Conservation (phyloP, 257 asterid genomes). For the Nicotiana benthamiana region DNA sequence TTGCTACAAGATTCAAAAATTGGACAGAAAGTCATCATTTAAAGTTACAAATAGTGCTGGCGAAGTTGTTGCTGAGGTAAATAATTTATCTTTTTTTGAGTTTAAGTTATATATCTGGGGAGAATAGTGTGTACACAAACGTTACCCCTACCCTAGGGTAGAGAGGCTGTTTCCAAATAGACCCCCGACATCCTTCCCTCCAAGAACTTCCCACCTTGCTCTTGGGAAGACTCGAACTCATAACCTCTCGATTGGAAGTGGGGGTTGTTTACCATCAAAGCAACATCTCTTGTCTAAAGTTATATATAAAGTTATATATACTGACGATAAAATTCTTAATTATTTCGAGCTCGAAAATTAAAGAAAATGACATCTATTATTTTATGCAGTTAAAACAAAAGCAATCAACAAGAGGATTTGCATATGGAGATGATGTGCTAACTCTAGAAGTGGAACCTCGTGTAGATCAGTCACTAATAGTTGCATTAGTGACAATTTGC, state of each 20-base stretch:
- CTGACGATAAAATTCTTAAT: neutral
- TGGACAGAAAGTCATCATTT: slow-evolving; percentile 40
- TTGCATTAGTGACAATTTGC: slow-evolving; percentile 63
- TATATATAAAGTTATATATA: neutral
- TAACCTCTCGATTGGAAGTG: too few relatives aligned
- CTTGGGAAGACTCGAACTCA: too few relatives aligned
- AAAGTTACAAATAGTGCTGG: slow-evolving; percentile 41
- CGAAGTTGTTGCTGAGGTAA: slow-evolving; percentile 53
- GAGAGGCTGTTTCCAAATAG: too few relatives aligned
- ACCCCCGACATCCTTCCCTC: too few relatives aligned
- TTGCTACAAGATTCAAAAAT: slow-evolving; percentile 31
- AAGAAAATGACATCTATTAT: too few relatives aligned
- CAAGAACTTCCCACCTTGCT: too few relatives aligned
- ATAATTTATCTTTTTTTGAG: neutral
- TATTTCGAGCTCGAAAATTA: too few relatives aligned
- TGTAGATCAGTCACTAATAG: slow-evolving; percentile 49
- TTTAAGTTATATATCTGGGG: neutral
- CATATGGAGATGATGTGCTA: slow-evolving; percentile 65
- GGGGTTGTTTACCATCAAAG: too few relatives aligned
- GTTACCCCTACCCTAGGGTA: too few relatives aligned
- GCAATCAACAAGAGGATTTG: slow-evolving; percentile 46
- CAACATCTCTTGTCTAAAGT: too few relatives aligned
- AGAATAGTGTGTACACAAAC: too few relatives aligned
- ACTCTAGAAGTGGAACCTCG: slow-evolving; percentile 55
- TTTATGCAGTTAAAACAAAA: slow-evolving; percentile 45